Percentiles rank a stretch among this genome's conserved stretches.
These are phyloP conservation scores for Solanum dulcamara DNA, from an alignment of 257 asterid species.

Conservation along the genomic window DNA sequence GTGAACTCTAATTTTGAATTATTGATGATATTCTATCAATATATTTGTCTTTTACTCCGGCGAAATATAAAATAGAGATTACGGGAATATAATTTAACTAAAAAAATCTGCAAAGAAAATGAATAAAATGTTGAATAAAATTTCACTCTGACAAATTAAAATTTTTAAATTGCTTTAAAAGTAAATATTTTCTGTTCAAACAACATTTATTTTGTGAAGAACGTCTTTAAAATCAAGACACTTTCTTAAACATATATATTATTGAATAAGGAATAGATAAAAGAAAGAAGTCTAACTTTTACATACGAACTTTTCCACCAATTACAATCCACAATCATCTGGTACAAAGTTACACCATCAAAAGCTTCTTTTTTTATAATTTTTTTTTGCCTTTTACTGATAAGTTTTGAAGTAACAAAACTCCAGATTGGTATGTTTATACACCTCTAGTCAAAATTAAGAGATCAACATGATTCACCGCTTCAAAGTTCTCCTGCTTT, in stretches of 20 bases:
- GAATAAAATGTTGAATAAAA: background rate
- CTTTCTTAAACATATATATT: no score
- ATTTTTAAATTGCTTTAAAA: no score
- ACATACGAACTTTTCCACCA: background rate
- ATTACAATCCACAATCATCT: background rate
- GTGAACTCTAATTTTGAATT: no score
- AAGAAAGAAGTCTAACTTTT: background rate
- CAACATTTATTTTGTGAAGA: no score
- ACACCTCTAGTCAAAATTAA: background rate
- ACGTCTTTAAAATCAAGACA: background rate
- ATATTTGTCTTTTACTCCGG: no score
- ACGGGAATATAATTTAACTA: no score
- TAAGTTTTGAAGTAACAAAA: background rate
- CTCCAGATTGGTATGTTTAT: background rate
- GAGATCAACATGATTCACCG: background rate
- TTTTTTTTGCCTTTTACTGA: background rate
- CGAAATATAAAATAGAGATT: background rate
- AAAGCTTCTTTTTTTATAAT: no score
- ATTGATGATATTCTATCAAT: no score
- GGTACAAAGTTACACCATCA: background rate
- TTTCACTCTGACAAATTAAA: no score
- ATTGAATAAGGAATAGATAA: no score
- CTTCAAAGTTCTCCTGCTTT: constrained; percentile 28
- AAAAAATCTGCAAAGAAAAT: background rate
- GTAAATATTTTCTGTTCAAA: no score